phyloP scores from a whole-genome alignment of 306 rosid genomes.

The Lathyrus aphaca region DNA sequence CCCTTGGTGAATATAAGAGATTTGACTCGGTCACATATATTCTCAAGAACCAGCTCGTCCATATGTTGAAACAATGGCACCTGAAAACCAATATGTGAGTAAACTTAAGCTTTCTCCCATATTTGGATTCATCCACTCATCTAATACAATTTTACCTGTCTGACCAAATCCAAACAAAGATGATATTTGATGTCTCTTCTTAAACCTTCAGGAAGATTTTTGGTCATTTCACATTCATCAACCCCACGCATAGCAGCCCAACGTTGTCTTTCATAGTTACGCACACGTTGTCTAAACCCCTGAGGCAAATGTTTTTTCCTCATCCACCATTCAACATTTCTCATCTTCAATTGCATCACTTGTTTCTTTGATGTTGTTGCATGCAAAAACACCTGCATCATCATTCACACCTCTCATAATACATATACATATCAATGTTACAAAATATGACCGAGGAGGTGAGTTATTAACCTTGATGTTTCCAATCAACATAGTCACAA shows the following conservation, averaged over 20 bases:
- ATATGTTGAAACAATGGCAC: slow-evolving; percentile 88
- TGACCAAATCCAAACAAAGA: slow-evolving; percentile 82
- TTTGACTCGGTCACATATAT: slow-evolving; percentile 87
- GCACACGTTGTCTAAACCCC: slow-evolving; percentile 76
- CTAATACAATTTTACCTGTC: slow-evolving; percentile 48
- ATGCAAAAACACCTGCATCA: slow-evolving; percentile 78
- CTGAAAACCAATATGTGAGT: slow-evolving; percentile 34
- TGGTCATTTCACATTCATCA: slow-evolving; percentile 80
- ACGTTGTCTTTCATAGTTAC: slow-evolving; percentile 77
- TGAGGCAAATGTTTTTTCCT: slow-evolving; percentile 71
- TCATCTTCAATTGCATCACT: slow-evolving; percentile 91
- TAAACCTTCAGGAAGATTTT: slow-evolving; percentile 82
- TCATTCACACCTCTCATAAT: not conserved
- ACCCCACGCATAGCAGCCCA: slow-evolving; percentile 97
- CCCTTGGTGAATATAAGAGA: slow-evolving; percentile 94
- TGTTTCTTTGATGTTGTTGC: slow-evolving; percentile 94
- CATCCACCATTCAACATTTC: slow-evolving; percentile 98
- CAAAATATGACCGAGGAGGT: too few species aligned
- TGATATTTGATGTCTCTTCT: slow-evolving; percentile 90
- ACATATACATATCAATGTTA: too few species aligned
- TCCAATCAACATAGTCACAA: slow-evolving; percentile 95
- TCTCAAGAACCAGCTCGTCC: slow-evolving; percentile 86
- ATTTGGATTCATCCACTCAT: too few species aligned
- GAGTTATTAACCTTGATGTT: slow-evolving; percentile 68
- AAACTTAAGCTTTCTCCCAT: not conserved